Base-by-base conservation (phyloP, 1,139 yeast genomes). In the Meyerozyma guilliermondii region DNA sequence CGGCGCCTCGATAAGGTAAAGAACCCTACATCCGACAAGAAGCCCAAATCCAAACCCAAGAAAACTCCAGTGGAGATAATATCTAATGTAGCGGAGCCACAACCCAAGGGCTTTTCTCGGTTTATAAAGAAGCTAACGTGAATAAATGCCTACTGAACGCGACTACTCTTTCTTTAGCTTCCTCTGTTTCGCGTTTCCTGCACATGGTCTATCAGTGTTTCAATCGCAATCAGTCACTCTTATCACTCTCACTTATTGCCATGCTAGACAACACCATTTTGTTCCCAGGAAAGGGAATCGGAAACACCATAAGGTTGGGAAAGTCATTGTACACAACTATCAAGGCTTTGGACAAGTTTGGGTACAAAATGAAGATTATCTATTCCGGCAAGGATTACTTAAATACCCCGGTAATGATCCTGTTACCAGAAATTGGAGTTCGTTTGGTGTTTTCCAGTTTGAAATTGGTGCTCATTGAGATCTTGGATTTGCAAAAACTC, bases 401-500 rank as follows among this genome's bases (percentile, higher is more conserved):
- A 29, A 49, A 63, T 28, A 56, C 63, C 7, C 76, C 77, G 2
- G 56, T 69, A 3, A 49, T 61, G 17, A 58, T 71, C 6, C 52
- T 56, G 6, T 44, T 70, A 14, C 58, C 60, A 14, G 59, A 60
- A 14, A 51, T 58, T 26, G 68, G 70, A 13, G 54, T 69, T 24
- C 53, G 71, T 36, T 56, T 80, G 39, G 55, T 71, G 24, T 79
- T 80, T 54, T 67, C 69, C 29, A 55, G 62, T 41, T 57, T 65
- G 2, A 48, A 55, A 14, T 60, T 80, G 37, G 50, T 68, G 7
- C 53, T 77, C 36, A 78, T 80, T 41, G 82, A 80, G 48, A 53
- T 78, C 1, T 49, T 66, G 24, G 57, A 60, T 34, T 59, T 71
- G 37, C 54, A 55, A 26, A 44, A 43, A 29, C 46, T 67, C 37